phyloP scores from a whole-genome alignment of 306 rosid genomes.

The Gastrolobium villosum region DNA sequence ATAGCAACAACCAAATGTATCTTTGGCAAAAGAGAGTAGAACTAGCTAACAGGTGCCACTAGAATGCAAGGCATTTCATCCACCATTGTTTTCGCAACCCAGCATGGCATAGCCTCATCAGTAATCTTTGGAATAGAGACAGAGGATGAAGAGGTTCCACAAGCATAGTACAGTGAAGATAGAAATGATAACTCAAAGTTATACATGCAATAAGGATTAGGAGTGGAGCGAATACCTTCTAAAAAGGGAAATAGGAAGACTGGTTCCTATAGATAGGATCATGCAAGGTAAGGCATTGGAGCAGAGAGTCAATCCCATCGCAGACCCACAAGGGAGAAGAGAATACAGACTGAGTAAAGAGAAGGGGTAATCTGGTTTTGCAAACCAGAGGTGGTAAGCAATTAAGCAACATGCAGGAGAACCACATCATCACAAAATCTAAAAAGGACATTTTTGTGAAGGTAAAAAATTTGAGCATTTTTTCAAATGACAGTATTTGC shows the following conservation, averaged over 20 bases:
- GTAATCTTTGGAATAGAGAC: neutral
- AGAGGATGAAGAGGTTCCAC: neutral
- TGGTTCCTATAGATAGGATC: neutral
- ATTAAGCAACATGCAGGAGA: slow-evolving; percentile 3
- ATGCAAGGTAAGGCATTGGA: neutral
- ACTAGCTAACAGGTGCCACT: neutral
- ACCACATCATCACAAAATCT: neutral
- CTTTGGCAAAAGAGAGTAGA: neutral
- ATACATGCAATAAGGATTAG: slow-evolving; percentile 6
- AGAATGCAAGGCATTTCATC: slow-evolving; percentile 13
- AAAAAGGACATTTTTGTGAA: slow-evolving; percentile 4
- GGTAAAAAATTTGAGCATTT: neutral
- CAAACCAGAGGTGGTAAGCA: neutral
- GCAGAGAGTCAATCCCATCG: neutral
- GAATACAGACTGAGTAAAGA: neutral
- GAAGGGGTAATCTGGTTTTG: neutral
- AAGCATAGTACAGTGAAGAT: slow-evolving; percentile 19
- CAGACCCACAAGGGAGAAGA: neutral
- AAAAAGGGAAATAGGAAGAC: neutral
- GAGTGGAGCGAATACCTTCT: slow-evolving; percentile 6
- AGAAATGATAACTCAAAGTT: neutral
- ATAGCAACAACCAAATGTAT: neutral
- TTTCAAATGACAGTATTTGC: neutral
- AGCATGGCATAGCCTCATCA: neutral
- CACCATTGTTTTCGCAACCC: slow-evolving; percentile 4